Evolutionary conservation across 345 rosid species (phyloP).

Genomic region (Raphanus raphanistrum): DNA sequence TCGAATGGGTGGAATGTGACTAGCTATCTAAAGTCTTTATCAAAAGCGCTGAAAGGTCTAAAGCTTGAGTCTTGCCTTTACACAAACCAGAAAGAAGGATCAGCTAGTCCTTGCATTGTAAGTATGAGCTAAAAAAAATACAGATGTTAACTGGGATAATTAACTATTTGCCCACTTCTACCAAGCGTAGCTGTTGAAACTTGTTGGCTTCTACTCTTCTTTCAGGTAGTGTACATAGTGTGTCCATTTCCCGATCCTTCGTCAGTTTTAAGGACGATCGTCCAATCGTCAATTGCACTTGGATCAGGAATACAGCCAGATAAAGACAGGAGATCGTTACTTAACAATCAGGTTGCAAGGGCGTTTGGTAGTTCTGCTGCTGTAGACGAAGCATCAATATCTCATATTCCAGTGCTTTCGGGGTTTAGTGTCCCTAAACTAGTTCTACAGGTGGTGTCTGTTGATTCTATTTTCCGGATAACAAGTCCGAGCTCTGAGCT

Average conservation of each 20-base stretch:
- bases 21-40: constrained; percentile 92
- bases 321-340: constrained; percentile 64
- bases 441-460: constrained; percentile 88
- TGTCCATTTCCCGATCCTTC: constrained; percentile 98
- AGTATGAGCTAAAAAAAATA: constrained; percentile 29
- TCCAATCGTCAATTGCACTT: constrained; percentile 85
- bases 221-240: constrained; percentile 92
- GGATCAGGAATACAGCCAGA: constrained; percentile 74
- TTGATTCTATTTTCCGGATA: constrained; percentile 89
- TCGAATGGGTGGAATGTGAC: constrained; percentile 98
- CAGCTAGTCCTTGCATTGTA: constrained; percentile 71
- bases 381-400: constrained; percentile 84
- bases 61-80: constrained; percentile 63
- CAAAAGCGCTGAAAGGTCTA: constrained; percentile 78
- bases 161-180: constrained; percentile 8
- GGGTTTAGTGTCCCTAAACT: constrained; percentile 86
- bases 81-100: constrained; percentile 86
- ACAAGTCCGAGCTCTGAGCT: constrained; percentile 89
- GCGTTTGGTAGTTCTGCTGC: constrained; percentile 82
- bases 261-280: constrained; percentile 79
- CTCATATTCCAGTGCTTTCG: constrained; percentile 75
- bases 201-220: constrained; percentile 24
- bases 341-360: constrained; percentile 78
- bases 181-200: constrained; percentile 18
- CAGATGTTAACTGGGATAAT: constrained; percentile 6